These are phyloP conservation scores for Melastoma malabathricum DNA, from an alignment of 345 rosid genomes.

Conservation along the genomic window DNA sequence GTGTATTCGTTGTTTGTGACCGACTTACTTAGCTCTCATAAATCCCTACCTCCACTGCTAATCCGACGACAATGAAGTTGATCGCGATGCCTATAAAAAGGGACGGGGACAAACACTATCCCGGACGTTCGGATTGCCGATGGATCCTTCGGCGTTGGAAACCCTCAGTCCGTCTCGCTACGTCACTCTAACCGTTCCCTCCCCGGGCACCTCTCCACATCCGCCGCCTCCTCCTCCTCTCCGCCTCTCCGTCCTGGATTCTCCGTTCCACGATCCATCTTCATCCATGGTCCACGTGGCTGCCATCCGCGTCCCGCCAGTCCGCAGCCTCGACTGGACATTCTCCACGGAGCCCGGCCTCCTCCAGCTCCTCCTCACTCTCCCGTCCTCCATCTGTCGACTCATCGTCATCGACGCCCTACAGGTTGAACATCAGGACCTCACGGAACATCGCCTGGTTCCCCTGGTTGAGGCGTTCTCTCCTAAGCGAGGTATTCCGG, in stretches of 20 bases:
- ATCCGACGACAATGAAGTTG: no score
- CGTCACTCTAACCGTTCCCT: conserved; percentile 53
- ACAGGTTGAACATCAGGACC: no score
- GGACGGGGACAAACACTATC: no score
- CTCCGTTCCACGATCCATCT: conserved; percentile 23
- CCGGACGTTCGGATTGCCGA: conserved; percentile 21
- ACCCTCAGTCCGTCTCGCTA: conserved; percentile 48
- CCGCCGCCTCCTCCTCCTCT: conserved; percentile 20
- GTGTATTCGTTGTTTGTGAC: no score
- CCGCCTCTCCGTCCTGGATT: conserved; percentile 72
- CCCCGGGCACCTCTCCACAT: conserved; percentile 11
- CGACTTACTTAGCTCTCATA: no score
- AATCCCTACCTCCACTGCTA: no score
- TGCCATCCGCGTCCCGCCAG: conserved; percentile 52
- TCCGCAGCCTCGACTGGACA: conserved; percentile 70
- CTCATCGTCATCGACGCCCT: conserved; percentile 29
- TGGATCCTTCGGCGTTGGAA: conserved; percentile 39
- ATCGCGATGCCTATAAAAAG: no score
- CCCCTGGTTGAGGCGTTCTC: conserved; percentile 42
- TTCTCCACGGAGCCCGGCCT: conserved; percentile 87
- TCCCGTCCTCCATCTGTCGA: conserved; percentile 35
- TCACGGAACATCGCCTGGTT: no score
- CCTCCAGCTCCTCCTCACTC: conserved; percentile 55
- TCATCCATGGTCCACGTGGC: conserved; percentile 29
- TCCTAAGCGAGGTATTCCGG: conserved; percentile 18